Evolutionary conservation across 768 basidiomycete species (phyloP), one percentile per base, ranked within the genome.

Genomic region (Leccinum fibrillosum): DNA sequence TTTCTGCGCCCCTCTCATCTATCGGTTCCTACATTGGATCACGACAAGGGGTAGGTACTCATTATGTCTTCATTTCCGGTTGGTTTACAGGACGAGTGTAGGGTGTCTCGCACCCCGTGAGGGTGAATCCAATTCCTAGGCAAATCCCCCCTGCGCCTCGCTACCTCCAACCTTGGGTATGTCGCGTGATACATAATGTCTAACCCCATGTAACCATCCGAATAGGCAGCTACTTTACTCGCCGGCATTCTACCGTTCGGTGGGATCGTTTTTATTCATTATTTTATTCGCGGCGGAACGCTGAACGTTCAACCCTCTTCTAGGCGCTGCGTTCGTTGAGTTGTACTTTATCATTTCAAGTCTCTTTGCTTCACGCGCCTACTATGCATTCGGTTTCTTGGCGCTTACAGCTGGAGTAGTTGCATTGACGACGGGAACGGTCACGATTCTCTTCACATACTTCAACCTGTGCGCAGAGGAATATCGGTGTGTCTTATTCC

Each of bases 351-450:
- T 96, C 47, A 78, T 98, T 58, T 92, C 93, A 12, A 90, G 88
- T 66, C 79, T 98, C 26, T 98, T 97, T 66, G 94, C 94, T 23
- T 89, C 92, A 10, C 83, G 92, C 34, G 90, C 89, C 48, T 96
- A 94, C 75, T 98, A 97, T 71, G 96, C 96, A 11, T 98, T 98
- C 69, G 96, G 96, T 15, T 98, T 98, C 77, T 75, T 98, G 47
- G 90, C 93, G 26, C 76, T 98, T 54, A 95, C 94, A 0, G 89
- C 89, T 52, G 81, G 82, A 13, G 85, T 98, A 28, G 90, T 94
- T 26, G 81, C 81, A 51, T 76, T 98, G 30, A 97, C 94, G 15
- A 89, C 93, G 0, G 95, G 94, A 4, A 96, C 95, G 0, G 90
- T 94, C 42, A 85, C 92, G 5, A 92, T 98, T 61, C 79, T 92